phyloP scores from a whole-genome alignment of 371 early-diverging fungal species.

The Mucor irregularis region DNA sequence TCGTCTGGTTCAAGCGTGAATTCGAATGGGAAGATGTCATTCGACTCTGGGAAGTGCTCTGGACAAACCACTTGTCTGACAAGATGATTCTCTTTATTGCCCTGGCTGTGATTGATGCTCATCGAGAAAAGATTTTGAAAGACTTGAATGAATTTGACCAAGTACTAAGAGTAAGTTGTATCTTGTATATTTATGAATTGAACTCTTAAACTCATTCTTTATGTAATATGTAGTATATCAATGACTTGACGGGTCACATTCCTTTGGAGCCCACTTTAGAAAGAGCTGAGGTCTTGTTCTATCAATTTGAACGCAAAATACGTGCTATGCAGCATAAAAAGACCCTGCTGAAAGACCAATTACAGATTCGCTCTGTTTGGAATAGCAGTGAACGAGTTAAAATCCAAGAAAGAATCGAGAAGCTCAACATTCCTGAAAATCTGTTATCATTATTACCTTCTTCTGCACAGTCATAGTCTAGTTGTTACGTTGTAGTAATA shows the following conservation, averaged over 20 bases:
- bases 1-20: slow-evolving; percentile 95
- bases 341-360: slow-evolving; percentile 26
- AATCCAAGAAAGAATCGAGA: slow-evolving; percentile 29
- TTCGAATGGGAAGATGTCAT: slow-evolving; percentile 84
- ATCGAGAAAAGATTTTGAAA: slow-evolving; percentile 74
- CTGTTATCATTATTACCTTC: slow-evolving; percentile 1
- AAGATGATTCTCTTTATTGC: slow-evolving; percentile 90
- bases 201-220: not conserved
- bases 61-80: slow-evolving; percentile 81
- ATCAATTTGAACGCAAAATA: slow-evolving; percentile 67
- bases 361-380: slow-evolving; percentile 42
- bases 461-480: no score
- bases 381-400: slow-evolving; percentile 29
- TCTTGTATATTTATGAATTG: no score
- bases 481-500: no score
- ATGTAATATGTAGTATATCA: slow-evolving; percentile 83
- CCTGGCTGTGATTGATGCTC: slow-evolving; percentile 83
- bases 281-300: slow-evolving; percentile 79
- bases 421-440: slow-evolving; percentile 22
- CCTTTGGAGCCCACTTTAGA: slow-evolving; percentile 74
- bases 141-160: slow-evolving; percentile 85
- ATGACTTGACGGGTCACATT: slow-evolving; percentile 81
- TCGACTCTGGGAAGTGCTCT: slow-evolving; percentile 87
- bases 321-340: slow-evolving; percentile 51
- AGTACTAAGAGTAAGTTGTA: slow-evolving; percentile 68